Percentiles rank a stretch among this genome's conserved stretches.
These are phyloP conservation scores for Cichorium intybus DNA, from an alignment of 140 eudicot genomes.

Conservation along the genomic window DNA sequence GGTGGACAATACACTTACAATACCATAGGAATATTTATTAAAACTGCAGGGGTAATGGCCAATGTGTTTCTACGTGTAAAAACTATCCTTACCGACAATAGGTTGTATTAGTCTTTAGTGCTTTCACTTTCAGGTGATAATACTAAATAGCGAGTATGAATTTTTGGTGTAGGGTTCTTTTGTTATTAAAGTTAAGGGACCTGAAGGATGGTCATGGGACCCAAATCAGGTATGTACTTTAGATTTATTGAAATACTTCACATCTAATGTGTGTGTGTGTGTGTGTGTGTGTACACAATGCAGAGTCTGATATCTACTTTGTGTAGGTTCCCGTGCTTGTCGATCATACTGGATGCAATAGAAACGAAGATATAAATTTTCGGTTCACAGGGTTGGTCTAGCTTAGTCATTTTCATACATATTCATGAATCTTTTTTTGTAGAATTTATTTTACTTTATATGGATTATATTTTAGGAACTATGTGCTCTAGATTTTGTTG, in stretches of 20 bases:
- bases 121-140: constrained; percentile 12
- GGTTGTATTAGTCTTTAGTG: constrained; percentile 16
- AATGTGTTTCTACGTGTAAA: not conserved
- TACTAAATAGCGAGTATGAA: not conserved
- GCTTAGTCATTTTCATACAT: constrained; percentile 14
- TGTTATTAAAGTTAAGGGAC: constrained; percentile 85
- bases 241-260: not conserved
- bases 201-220: constrained; percentile 96
- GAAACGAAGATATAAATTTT: constrained; percentile 91
- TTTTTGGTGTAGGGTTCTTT: constrained; percentile 77
- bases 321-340: constrained; percentile 84
- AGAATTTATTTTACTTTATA: not conserved
- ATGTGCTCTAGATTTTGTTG: constrained; percentile 4
- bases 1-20: not conserved
- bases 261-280: not conserved
- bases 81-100: not conserved
- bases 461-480: not conserved
- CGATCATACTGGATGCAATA: constrained; percentile 86
- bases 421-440: not conserved
- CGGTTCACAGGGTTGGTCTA: constrained; percentile 86
- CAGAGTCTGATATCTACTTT: constrained; percentile 27
- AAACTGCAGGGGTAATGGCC: not conserved
- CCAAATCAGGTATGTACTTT: constrained; percentile 66
- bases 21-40: not conserved
- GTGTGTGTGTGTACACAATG: constrained; percentile 2